Percentiles rank a stretch among this genome's conserved stretches.
Evolutionary conservation across 768 basidiomycete genomes (phyloP).

Genomic region (Amanita pseudoporphyria): DNA sequence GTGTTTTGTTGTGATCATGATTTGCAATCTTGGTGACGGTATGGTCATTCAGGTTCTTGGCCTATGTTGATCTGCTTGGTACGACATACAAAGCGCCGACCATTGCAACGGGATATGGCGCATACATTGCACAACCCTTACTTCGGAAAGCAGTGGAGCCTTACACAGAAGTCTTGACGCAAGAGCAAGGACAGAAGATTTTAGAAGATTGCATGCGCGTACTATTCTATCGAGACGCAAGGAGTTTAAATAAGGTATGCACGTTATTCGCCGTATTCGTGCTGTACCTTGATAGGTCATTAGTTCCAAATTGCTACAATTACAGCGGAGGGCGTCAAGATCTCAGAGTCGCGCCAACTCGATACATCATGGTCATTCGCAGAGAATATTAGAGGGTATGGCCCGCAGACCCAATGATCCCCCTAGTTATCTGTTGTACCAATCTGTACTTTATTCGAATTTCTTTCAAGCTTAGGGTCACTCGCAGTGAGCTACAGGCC

Average conservation of each 20-base stretch:
- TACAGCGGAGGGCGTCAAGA: slow-evolving; percentile 61
- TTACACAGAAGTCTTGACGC: slow-evolving; percentile 60
- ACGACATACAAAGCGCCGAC: slow-evolving; percentile 92
- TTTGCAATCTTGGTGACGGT: background rate
- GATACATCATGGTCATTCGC: slow-evolving; percentile 89
- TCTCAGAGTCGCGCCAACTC: slow-evolving; percentile 69
- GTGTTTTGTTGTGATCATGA: slow-evolving; percentile 11
- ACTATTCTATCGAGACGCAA: slow-evolving; percentile 92
- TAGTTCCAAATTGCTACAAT: slow-evolving; percentile 96
- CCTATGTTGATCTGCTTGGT: slow-evolving; percentile 93
- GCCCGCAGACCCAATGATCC: slow-evolving; percentile 72
- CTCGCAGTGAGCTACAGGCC: too few species aligned
- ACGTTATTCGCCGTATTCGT: background rate
- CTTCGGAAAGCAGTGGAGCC: slow-evolving; percentile 88
- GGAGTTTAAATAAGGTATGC: slow-evolving; percentile 87
- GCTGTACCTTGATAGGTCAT: background rate
- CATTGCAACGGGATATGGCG: slow-evolving; percentile 91
- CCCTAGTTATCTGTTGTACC: background rate
- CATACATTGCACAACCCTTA: slow-evolving; percentile 87
- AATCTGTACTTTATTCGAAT: slow-evolving; percentile 4
- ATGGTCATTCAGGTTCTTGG: slow-evolving; percentile 62
- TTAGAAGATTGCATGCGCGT: slow-evolving; percentile 85
- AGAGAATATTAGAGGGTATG: slow-evolving; percentile 86
- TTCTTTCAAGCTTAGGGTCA: too few species aligned
- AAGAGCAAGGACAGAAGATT: slow-evolving; percentile 70